A percentile compares a stretch with the other conserved stretches of the same genome.
phyloP scores from a whole-genome alignment of 1,284 basidiomycete species.

The Cutaneotrichosporon dermatis region DNA sequence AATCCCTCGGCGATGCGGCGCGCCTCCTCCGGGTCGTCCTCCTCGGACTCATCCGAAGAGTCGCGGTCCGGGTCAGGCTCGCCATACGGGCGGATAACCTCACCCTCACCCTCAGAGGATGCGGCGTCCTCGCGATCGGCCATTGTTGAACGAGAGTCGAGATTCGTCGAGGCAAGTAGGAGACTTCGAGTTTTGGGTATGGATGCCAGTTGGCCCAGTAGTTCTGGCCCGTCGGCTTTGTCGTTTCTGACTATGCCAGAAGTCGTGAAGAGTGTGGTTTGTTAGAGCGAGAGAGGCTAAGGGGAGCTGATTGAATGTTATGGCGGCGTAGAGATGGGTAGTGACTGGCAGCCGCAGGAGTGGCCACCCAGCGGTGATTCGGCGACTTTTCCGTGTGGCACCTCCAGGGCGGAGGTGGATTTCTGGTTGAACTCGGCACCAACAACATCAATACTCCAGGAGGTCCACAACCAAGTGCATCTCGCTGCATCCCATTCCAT shows the following conservation, averaged over 20 bases:
- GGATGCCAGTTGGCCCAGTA: neutral
- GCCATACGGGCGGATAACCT: conserved; percentile 46
- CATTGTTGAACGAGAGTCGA: conserved; percentile 20
- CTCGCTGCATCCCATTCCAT: neutral
- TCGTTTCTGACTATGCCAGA: neutral
- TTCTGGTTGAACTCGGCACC: neutral
- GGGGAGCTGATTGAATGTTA: neutral
- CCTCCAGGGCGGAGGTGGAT: neutral
- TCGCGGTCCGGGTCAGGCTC: conserved; percentile 38
- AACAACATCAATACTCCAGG: neutral
- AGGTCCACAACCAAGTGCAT: neutral
- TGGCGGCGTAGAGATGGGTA: no score
- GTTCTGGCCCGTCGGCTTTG: neutral
- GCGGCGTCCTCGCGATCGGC: conserved; percentile 32
- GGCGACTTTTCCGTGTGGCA: conserved; percentile 1
- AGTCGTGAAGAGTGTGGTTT: no score
- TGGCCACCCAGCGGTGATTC: neutral
- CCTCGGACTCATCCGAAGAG: conserved; percentile 49
- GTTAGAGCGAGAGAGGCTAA: neutral
- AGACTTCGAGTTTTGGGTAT: neutral
- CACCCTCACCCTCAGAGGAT: conserved; percentile 48
- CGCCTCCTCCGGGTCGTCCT: conserved; percentile 47
- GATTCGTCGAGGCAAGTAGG: neutral
- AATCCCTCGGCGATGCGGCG: conserved; percentile 47
- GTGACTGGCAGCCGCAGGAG: no score